Evolutionary conservation across 2,329 filamentous ascomycete species (phyloP).

Genomic region (Aciculosporium take): DNA sequence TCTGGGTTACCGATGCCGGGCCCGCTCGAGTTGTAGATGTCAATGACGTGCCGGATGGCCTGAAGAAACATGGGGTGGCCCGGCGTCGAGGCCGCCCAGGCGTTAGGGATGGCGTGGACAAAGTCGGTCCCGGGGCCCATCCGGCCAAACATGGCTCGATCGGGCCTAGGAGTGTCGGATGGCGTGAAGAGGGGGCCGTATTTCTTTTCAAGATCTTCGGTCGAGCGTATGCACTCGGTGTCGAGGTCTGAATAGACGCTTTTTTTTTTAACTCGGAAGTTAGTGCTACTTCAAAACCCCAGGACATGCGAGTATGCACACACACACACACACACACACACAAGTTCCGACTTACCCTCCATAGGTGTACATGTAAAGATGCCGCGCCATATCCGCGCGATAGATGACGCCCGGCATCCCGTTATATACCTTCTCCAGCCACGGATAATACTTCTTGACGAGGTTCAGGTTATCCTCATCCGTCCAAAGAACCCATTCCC

Average conservation of each 20-base stretch:
- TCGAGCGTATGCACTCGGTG: slow-evolving; percentile 5
- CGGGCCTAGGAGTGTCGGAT: neutral
- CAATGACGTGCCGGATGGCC: slow-evolving; percentile 7
- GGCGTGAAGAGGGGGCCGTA: neutral
- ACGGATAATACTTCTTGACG: slow-evolving; percentile 18
- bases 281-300: too few species aligned
- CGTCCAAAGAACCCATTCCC: slow-evolving; percentile 24
- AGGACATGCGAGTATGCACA: too few species aligned
- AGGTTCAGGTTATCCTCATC: slow-evolving; percentile 22
- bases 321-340: too few species aligned
- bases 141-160: slow-evolving; percentile 16
- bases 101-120: slow-evolving; percentile 21
- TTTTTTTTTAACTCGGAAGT: too few species aligned
- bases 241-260: slow-evolving; percentile 19
- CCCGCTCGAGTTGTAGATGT: neutral
- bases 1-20: neutral
- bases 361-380: slow-evolving; percentile 24
- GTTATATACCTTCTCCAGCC: slow-evolving; percentile 16
- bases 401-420: slow-evolving; percentile 18
- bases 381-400: slow-evolving; percentile 17
- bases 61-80: slow-evolving; percentile 20
- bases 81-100: slow-evolving; percentile 22
- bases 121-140: slow-evolving; percentile 17
- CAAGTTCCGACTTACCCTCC: slow-evolving; percentile 19
- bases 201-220: slow-evolving; percentile 1